Percentiles rank a stretch among this genome's conserved stretches.
Conservation (phyloP, 2,329 filamentous ascomycete genomes). For the Colletotrichum magnum region DNA sequence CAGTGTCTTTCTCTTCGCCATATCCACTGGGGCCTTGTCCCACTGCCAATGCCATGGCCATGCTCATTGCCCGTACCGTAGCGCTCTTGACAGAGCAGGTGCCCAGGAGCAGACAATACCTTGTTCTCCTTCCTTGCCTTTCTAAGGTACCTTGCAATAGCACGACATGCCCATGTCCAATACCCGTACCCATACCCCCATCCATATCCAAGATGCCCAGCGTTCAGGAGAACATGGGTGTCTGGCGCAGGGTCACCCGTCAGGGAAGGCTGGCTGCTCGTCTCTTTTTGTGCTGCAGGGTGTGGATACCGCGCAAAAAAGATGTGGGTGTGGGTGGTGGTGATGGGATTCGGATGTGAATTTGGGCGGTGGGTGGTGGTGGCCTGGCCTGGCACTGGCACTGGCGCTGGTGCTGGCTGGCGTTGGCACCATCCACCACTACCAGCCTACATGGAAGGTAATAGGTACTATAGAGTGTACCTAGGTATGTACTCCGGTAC, state of each 20-base stretch:
- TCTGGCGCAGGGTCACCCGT: constrained; percentile 35
- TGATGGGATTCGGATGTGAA: constrained; percentile 1
- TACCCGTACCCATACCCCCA: constrained; percentile 3
- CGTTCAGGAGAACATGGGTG: constrained; percentile 8
- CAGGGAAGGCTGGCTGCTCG: constrained; percentile 36
- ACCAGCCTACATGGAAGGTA: too few relatives aligned
- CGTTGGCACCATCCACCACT: constrained; percentile 3
- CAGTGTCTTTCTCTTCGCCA: too few relatives aligned
- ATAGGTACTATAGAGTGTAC: too few relatives aligned
- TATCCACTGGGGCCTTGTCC: constrained; percentile 1
- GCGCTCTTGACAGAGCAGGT: not conserved
- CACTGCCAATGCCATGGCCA: constrained; percentile 8
- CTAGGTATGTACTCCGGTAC: too few relatives aligned
- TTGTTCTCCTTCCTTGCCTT: not conserved
- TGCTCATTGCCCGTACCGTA: not conserved
- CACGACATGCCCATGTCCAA: constrained; percentile 6
- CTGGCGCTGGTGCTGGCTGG: constrained; percentile 8
- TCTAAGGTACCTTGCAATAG: not conserved
- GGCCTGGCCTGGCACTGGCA: not conserved
- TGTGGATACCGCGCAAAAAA: constrained; percentile 24
- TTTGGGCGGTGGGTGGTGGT: not conserved
- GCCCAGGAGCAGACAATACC: not conserved
- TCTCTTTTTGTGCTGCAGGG: constrained; percentile 28
- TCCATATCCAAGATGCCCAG: constrained; percentile 2
- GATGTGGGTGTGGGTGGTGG: constrained; percentile 22